Base-by-base conservation (phyloP, 495 filamentous ascomycete species). In the Annulohypoxylon bovei region DNA sequence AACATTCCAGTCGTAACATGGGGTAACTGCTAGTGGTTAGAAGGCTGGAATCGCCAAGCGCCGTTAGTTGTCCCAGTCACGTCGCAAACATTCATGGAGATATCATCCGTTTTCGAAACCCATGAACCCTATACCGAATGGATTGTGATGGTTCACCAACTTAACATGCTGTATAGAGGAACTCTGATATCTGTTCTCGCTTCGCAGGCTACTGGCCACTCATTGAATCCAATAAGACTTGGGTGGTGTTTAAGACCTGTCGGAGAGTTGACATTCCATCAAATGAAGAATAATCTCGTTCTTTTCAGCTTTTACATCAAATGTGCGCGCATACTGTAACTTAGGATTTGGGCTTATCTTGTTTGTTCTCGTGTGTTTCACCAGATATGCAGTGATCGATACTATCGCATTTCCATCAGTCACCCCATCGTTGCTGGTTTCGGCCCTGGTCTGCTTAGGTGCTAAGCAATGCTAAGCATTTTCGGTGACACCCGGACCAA, bases 1-100 rank as follows among this genome's bases (percentile, higher is more conserved):
- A 16, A 18, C 69, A 67, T 71, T 63, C 58, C 64, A 72, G 47
- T 60, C 39, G 53, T 62, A 37, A 39, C 42, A 62, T 28, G 12
- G 23, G 32, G 44, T 28, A 18, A 49, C 32, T 44, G 28, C n/a
- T 32, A 53, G 49, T 39, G 32, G 53, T 39, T 32, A 37, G 33
- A 9, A 37, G 33, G 9, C n/a, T 14, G 11, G 39, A 23, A 3
- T 33, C 53, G 32, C 40, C n/a, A 28, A 65, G 16, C 22, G n/a
- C 4, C 55, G 25, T 6, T 27, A 64, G 20, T 44, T 54, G 32
- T 6, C 23, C 22, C 11, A 23, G 42, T 47, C 28, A n/a, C n/a
- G 22, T 58, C 37, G 50, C 20, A 57, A 57, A 27, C 39, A 57
- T 63, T 18, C 44, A 22, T 35, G 22, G 59, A n/a, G 39, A 54